Base-by-base conservation (phyloP, 148 eudicot species). In the Pouteria glomerata region DNA sequence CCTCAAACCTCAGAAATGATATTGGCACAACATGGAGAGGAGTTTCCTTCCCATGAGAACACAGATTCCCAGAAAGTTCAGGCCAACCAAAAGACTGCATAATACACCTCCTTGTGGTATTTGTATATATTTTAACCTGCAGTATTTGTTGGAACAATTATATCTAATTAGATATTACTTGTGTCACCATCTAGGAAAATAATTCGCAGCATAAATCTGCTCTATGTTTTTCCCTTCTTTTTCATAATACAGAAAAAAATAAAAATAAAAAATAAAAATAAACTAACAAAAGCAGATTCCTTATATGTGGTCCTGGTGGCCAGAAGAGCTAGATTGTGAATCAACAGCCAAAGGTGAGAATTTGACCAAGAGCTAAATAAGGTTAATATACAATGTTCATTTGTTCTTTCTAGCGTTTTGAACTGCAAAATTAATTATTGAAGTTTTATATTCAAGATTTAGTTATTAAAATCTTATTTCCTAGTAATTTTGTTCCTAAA, bases 21-120 rank as follows among this genome's bases (percentile, higher is more conserved):
- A 88, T 88, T 45, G 92, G 89, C 51, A 85, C 65, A 76, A 88
- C 81, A 73, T 88, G 92, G 39, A 88, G 84, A 63, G 87, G 85
- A 41, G 89, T 85, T 59, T 83, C 87, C 65, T 81, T 85, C 63
- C 84, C 89, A 72, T 88, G 63, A 31, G 80, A 57, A 73, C 87
- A 79, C 52, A 88, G 81, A 53, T 66, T 85, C 33, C 78, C 78
- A 56, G 92, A 85, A 53, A 88, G 76, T 23, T 85, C 84, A 2
- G 89, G 81, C 89, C 89, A 88, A 24, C 84, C 83, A 74, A 81
- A 88, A 4, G 89, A 83, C 65, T 81, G 87, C 74, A 88, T 74
- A 71, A 85, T 72, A 75, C 87, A 84, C 82, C 83, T 81, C 78
- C 89, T 79, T 39, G 81, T 73, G 29, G 86, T 72, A 65, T 81